Evolutionary conservation across 2,329 filamentous ascomycete genomes (phyloP).

Genomic region (Myriosclerotinia scirpicola): DNA sequence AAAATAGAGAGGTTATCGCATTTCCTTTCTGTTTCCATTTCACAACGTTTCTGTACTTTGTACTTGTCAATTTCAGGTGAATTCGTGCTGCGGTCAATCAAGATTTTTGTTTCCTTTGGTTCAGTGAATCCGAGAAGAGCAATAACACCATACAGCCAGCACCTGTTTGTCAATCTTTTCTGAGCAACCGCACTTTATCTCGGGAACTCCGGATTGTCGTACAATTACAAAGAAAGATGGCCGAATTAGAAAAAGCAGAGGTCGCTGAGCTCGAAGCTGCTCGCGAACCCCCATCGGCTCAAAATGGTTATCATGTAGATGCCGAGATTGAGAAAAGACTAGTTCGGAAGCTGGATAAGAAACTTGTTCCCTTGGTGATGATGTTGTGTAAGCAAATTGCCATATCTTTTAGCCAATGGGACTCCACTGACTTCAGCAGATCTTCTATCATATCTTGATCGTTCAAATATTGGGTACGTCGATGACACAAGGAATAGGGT

Average conservation of each 20-base stretch:
- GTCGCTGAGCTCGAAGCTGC: constrained; percentile 3
- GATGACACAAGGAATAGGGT: neutral
- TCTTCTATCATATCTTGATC: constrained; percentile 49
- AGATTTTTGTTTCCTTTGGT: neutral
- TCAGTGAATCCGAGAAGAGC: neutral
- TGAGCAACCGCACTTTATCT: neutral
- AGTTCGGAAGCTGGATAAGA: constrained; percentile 57
- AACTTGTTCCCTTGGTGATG: constrained; percentile 48
- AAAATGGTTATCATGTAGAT: constrained; percentile 15
- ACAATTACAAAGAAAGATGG: neutral
- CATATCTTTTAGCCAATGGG: neutral
- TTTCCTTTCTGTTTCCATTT: neutral
- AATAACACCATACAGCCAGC: neutral
- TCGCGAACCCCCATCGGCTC: constrained; percentile 2
- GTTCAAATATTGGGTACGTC: constrained; percentile 50
- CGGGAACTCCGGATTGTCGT: neutral
- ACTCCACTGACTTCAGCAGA: constrained; percentile 37
- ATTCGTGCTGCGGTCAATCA: constrained; percentile 25
- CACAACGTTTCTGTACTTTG: neutral
- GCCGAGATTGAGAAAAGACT: constrained; percentile 48
- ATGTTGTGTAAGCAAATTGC: constrained; percentile 25
- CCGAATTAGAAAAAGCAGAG: constrained; percentile 1
- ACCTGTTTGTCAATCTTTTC: too few relatives aligned
- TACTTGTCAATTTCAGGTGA: neutral
- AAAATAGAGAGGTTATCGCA: neutral